A percentile compares a stretch with the other conserved stretches of the same genome.
Evolutionary conservation across 1,284 basidiomycete genomes (phyloP).

Genomic region (Tylopilus sp.): DNA sequence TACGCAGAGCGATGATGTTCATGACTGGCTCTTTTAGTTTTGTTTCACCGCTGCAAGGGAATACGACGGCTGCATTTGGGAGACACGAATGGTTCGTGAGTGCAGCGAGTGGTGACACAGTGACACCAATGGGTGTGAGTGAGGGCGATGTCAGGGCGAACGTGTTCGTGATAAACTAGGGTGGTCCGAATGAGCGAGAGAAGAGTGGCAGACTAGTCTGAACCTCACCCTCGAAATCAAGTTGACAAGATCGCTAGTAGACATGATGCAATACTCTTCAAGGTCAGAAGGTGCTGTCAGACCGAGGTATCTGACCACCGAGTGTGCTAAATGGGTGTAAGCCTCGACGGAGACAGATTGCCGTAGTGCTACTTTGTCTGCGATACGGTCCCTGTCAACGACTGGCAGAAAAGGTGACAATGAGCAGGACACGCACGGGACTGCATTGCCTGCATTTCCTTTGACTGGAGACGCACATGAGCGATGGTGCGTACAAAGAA

Average conservation of each 20-base stretch:
- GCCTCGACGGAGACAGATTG: slow-evolving; percentile 47
- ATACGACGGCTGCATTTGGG: slow-evolving; percentile 88
- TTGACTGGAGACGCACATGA: slow-evolving; percentile 43
- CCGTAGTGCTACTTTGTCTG: slow-evolving; percentile 39
- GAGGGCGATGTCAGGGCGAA: slow-evolving; percentile 78
- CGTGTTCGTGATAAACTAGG: slow-evolving; percentile 81
- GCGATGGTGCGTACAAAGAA: not conserved
- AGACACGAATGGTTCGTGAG: slow-evolving; percentile 89
- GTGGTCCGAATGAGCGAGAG: not conserved
- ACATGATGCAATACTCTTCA: slow-evolving; percentile 50
- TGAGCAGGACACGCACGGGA: slow-evolving; percentile 52
- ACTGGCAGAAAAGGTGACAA: not conserved
- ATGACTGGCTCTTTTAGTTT: slow-evolving; percentile 54
- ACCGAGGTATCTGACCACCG: slow-evolving; percentile 62
- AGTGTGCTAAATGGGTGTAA: slow-evolving; percentile 65
- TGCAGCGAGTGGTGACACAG: slow-evolving; percentile 73
- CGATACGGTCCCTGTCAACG: slow-evolving; percentile 34
- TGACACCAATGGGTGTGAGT: slow-evolving; percentile 74
- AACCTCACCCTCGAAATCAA: slow-evolving; percentile 60
- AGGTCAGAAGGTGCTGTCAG: slow-evolving; percentile 56
- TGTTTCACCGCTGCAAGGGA: slow-evolving; percentile 52
- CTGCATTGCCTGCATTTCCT: slow-evolving; percentile 65
- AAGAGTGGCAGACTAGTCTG: not conserved
- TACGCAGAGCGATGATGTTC: slow-evolving; percentile 65
- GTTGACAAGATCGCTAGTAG: slow-evolving; percentile 60